Base-by-base conservation (phyloP, 202 grass and related monocot species). In the Schoenoplectus tabernaemontani region DNA sequence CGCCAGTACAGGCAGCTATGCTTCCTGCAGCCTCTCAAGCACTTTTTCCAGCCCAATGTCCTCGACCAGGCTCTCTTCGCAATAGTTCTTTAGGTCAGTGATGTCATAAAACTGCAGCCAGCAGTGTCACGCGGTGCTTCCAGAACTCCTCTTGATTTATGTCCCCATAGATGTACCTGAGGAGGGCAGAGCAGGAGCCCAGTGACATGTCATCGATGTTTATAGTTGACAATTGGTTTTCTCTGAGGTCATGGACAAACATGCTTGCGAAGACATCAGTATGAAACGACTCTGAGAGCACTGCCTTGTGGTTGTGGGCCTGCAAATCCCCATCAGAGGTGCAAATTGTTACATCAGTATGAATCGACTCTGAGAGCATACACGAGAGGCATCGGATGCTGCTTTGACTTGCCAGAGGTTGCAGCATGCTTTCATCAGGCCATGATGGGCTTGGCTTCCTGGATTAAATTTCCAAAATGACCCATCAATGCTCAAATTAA, bases 1-100 rank as follows among this genome's bases (percentile, higher is more conserved):
- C 94, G 86, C 56, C 83, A 80, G 59, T 98, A 98, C 57, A 98
- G 82, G 91, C 95, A 98, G 62, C n/a, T n/a, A n/a, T n/a, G 95
- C 89, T 4, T 90, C 78, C 7, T 94, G 86, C 44, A 98, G 88
- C 82, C 95, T 78, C 82, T 98, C 89, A 1, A 97, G 84, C 30
- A 94, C 95, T 46, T 98, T 98, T 26, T 67, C 61, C 8, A 88
- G 84, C 69, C 23, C 84, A 11, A 97, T 93, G 13, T 97, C 94
- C 71, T 94, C 94, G 59, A 90, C 61, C 32, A 97, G 87, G 86
- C 94, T 93, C 84, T 94, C 91, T 82, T 97, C 94, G 4, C 94
- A 97, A 61, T 91, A 94, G 68, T 76, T 77, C 83, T 92, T 94
- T 47, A 97, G 79, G 26, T 92, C 87, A 0, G 23, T 7, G 2